Conservation (phyloP, 805 yeast genomes). For the Ogataea saltuana region DNA sequence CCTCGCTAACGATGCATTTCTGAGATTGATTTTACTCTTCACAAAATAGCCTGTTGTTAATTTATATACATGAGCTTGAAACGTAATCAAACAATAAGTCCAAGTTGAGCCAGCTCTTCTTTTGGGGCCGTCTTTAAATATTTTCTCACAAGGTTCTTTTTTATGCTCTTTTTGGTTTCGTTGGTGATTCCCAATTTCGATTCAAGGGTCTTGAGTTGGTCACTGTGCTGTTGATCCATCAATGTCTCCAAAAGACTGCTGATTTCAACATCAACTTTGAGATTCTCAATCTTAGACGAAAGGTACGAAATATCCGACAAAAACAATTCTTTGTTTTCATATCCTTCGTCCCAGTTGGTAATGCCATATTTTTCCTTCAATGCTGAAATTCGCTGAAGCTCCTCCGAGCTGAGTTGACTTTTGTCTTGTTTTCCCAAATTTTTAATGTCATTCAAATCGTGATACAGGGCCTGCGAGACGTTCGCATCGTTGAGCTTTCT, state of each 20-base stretch:
- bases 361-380: slow-evolving; percentile 37
- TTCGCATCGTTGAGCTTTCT: slow-evolving; percentile 37
- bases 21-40: too few relatives aligned
- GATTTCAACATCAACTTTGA: slow-evolving; percentile 25
- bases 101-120: slow-evolving; percentile 31
- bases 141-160: slow-evolving; percentile 73
- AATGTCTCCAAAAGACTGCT: slow-evolving; percentile 20
- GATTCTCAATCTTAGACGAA: slow-evolving; percentile 22
- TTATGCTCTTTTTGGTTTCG: slow-evolving; percentile 52
- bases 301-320: slow-evolving; percentile 28
- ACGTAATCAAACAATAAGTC: slow-evolving; percentile 22
- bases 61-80: slow-evolving; percentile 7
- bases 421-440: slow-evolving; percentile 18
- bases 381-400: slow-evolving; percentile 38
- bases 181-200: slow-evolving; percentile 37
- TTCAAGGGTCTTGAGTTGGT: slow-evolving; percentile 39
- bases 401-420: slow-evolving; percentile 29
- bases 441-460: slow-evolving; percentile 31
- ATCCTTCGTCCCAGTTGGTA: slow-evolving; percentile 24
- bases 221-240: slow-evolving; percentile 35
- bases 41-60: too few relatives aligned
- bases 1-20: slow-evolving; percentile 7
- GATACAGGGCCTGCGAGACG: slow-evolving; percentile 29
- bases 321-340: slow-evolving; percentile 35
- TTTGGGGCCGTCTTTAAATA: slow-evolving; percentile 37